Base-by-base conservation (phyloP, 2,329 filamentous ascomycete genomes). In the Cercospora sp. region DNA sequence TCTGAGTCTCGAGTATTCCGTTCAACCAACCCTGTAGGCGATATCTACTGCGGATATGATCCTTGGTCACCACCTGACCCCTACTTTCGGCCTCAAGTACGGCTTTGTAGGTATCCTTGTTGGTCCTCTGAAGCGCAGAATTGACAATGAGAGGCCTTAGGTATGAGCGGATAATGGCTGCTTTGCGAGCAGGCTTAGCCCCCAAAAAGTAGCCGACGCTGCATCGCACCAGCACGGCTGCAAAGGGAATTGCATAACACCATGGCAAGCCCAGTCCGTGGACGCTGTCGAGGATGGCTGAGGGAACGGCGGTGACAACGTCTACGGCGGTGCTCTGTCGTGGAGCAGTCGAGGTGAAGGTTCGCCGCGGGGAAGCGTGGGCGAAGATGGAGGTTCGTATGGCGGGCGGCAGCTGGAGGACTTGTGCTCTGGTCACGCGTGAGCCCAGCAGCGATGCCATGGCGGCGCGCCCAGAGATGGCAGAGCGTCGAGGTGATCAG, bases 261-360 rank as follows among this genome's bases (percentile, higher is more conserved):
- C 77, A 79, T 10, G 77, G 76, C 10, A 78, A 60, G n/a, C 77
- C 74, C 16, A 69, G 34, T 26, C 51, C 43, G 61, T 79, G 77
- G 5, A 79, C 34, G 40, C 30, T 57, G 63, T 77, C 71, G 59
- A 79, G 68, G 16, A 75, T 24, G 34, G 63, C 61, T 12, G 66
- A 65, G 24, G 74, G 73, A 12, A 59, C 21, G n/a, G 59, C 13
- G 63, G 68, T 60, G 37, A 61, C 55, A 4, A 62, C 16, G 43
- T 70, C 60, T 21, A 34, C 18, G 24, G 67, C 45, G 43, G 70
- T 28, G 16, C 61, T 40, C 32, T 66, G 66, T 24, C 69, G 69
- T 3, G 69, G 49, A 18, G 72, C 28, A 2, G 75, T 69, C 3
- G 73, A 70, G 18, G 76, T 75, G 66, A 77, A 77, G 67, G 67